These are phyloP conservation scores for Kurtzmaniella fragi DNA, from an alignment of 805 yeast species.

Conservation along the genomic window DNA sequence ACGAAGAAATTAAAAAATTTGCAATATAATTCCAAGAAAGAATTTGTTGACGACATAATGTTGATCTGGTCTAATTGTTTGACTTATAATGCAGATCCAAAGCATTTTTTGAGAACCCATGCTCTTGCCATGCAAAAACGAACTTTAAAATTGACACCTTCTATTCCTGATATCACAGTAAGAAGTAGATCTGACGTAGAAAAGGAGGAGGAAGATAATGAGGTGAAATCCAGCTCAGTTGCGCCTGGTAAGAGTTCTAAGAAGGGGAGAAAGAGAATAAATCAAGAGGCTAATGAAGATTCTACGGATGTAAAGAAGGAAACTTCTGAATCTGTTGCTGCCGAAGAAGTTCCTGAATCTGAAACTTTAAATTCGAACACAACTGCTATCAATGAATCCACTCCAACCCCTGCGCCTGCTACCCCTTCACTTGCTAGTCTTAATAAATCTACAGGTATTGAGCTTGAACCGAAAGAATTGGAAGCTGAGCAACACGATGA, in stretches of 20 bases:
- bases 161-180: constrained; percentile 84
- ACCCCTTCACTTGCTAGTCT: constrained; percentile 1
- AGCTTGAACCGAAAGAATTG: constrained; percentile 3
- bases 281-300: constrained; percentile 28
- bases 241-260: constrained; percentile 33
- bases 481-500: constrained; percentile 24
- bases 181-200: constrained; percentile 71
- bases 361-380: constrained; percentile 5
- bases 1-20: constrained; percentile 80
- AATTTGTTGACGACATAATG: constrained; percentile 93
- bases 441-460: constrained; percentile 3
- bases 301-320: constrained; percentile 17
- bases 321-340: constrained; percentile 13
- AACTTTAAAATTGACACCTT: constrained; percentile 66
- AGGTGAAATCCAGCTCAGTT: constrained; percentile 16
- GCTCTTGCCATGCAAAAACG: constrained; percentile 96
- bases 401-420: constrained; percentile 8
- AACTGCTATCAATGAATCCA: constrained; percentile 8
- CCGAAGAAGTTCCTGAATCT: constrained; percentile 3
- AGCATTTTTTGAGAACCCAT: constrained; percentile 83
- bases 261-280: constrained; percentile 37
- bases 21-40: constrained; percentile 78
- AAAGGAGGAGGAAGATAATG: constrained; percentile 45
- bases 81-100: constrained; percentile 90
- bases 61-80: constrained; percentile 94